These are phyloP conservation scores for Clarkia xantiana DNA, from an alignment of 345 rosid genomes.

Conservation along the genomic window DNA sequence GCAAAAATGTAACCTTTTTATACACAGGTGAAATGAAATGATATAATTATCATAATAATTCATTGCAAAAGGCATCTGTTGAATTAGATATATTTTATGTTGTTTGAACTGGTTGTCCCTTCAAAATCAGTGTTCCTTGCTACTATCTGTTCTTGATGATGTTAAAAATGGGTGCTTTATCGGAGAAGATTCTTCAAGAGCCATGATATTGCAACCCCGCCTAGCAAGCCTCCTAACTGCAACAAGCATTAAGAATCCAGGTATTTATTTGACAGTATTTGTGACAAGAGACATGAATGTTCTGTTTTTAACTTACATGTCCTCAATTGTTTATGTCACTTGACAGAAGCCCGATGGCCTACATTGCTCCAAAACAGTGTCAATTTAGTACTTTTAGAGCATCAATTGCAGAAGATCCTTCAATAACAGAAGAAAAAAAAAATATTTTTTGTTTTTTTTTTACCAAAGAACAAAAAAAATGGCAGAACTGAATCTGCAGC, in stretches of 20 bases:
- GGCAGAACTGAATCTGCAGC: background rate
- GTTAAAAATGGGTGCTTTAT: constrained; percentile 44
- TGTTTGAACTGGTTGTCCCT: too few species aligned
- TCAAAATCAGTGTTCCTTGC: constrained; percentile 2
- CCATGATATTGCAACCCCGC: constrained; percentile 71
- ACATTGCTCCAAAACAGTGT: constrained; percentile 12
- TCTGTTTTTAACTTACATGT: constrained; percentile 44
- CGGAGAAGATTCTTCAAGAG: constrained; percentile 41
- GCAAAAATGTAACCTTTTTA: background rate
- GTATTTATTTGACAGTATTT: background rate
- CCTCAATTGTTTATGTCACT: constrained; percentile 86
- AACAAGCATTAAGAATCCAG: background rate
- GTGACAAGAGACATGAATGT: background rate
- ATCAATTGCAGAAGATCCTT: background rate
- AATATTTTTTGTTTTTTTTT: too few species aligned
- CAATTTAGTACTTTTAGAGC: background rate
- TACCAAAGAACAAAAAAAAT: background rate
- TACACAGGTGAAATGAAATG: too few species aligned
- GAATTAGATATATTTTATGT: too few species aligned
- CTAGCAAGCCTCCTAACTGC: constrained; percentile 82
- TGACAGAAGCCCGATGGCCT: constrained; percentile 48
- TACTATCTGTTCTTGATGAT: constrained; percentile 16
- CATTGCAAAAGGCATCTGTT: too few species aligned
- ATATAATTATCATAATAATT: too few species aligned
- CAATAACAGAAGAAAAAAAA: too few species aligned